Evolutionary conservation across 139 green algal species (phyloP).

Genomic region (Haematococcus lacustris): DNA sequence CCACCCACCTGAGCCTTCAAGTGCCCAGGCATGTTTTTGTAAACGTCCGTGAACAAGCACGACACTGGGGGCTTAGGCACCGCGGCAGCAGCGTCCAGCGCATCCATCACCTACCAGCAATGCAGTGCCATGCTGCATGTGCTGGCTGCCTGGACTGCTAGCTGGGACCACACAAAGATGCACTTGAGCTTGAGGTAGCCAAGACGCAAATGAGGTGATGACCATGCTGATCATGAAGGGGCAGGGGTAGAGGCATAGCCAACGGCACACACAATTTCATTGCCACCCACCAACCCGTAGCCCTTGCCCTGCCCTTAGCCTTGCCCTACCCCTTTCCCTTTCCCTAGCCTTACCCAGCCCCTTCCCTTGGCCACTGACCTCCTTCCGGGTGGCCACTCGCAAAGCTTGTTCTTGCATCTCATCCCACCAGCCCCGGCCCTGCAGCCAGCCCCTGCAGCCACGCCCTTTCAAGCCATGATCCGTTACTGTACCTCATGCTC

Average conservation of each 20-base stretch:
- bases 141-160: too few relatives aligned
- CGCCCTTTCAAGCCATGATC: too few relatives aligned
- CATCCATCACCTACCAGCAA: conserved; percentile 47
- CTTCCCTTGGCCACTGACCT: conserved; percentile 20
- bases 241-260: background rate
- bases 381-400: conserved; percentile 19
- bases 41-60: conserved; percentile 76
- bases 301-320: too few relatives aligned
- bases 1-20: conserved; percentile 50
- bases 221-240: too few relatives aligned
- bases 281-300: too few relatives aligned
- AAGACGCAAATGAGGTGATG: too few relatives aligned
- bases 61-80: conserved; percentile 56
- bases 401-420: conserved; percentile 39
- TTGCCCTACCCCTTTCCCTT: too few relatives aligned
- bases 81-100: conserved; percentile 49
- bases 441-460: conserved; percentile 54
- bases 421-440: conserved; percentile 55
- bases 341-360: too few relatives aligned
- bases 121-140: background rate
- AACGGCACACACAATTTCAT: too few relatives aligned
- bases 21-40: conserved; percentile 59
- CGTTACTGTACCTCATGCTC: too few relatives aligned
- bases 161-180: too few relatives aligned
- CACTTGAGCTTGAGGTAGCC: too few relatives aligned